phyloP scores from a whole-genome alignment of 768 basidiomycete species.

The Porpolomopsis calyptriformis region DNA sequence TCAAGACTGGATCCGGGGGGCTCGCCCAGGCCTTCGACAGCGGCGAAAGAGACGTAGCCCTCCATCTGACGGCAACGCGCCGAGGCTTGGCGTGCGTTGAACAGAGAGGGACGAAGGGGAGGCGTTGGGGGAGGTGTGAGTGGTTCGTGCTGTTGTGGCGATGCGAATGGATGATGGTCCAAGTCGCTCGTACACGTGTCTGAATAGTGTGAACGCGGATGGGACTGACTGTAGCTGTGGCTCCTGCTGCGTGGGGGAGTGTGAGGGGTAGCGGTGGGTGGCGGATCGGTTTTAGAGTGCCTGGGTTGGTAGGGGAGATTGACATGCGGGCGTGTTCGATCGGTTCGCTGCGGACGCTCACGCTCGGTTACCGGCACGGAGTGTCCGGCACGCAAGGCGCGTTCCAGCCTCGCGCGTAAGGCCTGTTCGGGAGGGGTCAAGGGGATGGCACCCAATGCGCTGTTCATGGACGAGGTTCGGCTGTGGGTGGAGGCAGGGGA shows the following conservation, averaged over 20 bases:
- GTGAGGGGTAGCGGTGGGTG: not conserved
- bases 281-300: constrained; percentile 3
- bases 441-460: not conserved
- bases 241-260: constrained; percentile 1
- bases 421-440: constrained; percentile 45
- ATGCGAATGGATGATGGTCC: not conserved
- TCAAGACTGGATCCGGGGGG: constrained; percentile 35
- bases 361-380: not conserved
- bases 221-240: not conserved
- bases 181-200: no score
- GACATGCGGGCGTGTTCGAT: not conserved
- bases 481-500: constrained; percentile 1
- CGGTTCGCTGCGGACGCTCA: not conserved
- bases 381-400: constrained; percentile 25
- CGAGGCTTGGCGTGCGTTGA: constrained; percentile 56
- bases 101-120: constrained; percentile 17
- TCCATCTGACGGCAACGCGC: constrained; percentile 43
- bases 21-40: constrained; percentile 54
- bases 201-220: constrained; percentile 2
- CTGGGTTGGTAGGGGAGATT: not conserved
- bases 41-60: constrained; percentile 61
- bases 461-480: not conserved
- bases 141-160: not conserved
- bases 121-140: not conserved
- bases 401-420: constrained; percentile 41